Conservation (phyloP, 176 grass and related monocot species). For the Aechmea fasciata region DNA sequence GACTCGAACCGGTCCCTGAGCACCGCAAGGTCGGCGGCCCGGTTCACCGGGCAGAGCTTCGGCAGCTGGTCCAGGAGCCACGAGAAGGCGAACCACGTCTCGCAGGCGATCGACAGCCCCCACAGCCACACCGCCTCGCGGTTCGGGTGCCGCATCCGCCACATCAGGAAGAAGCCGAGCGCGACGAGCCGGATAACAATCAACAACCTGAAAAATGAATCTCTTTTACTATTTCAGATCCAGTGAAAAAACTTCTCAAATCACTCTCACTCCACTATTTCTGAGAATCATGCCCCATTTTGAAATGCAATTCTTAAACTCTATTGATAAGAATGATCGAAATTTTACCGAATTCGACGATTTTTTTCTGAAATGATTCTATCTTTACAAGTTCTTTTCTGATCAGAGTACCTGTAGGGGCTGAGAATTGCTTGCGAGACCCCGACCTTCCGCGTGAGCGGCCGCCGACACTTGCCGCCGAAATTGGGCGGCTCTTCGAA, state of each 20-base stretch:
- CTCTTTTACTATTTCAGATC: neutral
- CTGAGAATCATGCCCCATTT: neutral
- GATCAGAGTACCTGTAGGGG: slow-evolving; percentile 62
- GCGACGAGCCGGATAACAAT: slow-evolving; percentile 59
- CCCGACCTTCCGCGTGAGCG: slow-evolving; percentile 65
- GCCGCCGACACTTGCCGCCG: slow-evolving; percentile 45
- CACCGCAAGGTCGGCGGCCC: slow-evolving; percentile 65
- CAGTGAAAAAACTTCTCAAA: neutral
- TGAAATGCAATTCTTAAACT: no score
- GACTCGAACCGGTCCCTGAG: slow-evolving; percentile 64
- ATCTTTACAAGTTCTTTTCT: no score
- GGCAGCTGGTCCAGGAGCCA: slow-evolving; percentile 92
- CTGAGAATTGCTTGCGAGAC: slow-evolving; percentile 81
- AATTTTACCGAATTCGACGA: neutral
- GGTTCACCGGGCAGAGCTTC: slow-evolving; percentile 69
- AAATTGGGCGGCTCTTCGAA: slow-evolving; percentile 82
- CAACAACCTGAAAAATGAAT: slow-evolving; percentile 38
- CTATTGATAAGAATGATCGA: neutral
- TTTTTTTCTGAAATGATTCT: neutral
- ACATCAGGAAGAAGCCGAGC: slow-evolving; percentile 73
- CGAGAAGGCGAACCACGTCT: slow-evolving; percentile 96
- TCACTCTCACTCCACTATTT: neutral
- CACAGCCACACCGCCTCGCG: slow-evolving; percentile 74
- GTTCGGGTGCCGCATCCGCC: slow-evolving; percentile 78
- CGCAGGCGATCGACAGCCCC: slow-evolving; percentile 64